A percentile compares a stretch with the other conserved stretches of the same genome.
These are phyloP conservation scores for Kentomonas sorsogonicus DNA, from an alignment of 208 protist genomes.

Conservation along the genomic window DNA sequence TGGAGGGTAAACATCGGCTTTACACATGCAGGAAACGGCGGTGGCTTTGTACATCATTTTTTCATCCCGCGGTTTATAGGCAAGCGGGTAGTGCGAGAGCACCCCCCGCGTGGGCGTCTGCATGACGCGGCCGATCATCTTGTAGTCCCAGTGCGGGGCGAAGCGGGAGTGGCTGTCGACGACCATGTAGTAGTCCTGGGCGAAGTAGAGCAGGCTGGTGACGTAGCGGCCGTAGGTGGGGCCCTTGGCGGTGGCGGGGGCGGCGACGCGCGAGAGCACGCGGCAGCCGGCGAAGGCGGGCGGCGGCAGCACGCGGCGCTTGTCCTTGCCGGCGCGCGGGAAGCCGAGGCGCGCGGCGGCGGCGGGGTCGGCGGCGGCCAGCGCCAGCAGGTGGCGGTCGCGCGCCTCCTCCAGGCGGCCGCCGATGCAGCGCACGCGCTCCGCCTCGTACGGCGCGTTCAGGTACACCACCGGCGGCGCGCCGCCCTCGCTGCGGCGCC, in stretches of 20 bases:
- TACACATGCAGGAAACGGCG: constrained; percentile 65
- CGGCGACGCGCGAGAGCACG: constrained; percentile 40
- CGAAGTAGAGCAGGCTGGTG: constrained; percentile 66
- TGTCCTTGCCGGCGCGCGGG: constrained; percentile 22
- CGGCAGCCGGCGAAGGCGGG: constrained; percentile 44
- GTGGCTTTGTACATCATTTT: constrained; percentile 31
- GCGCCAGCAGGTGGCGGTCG: constrained; percentile 19
- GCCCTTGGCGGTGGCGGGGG: constrained; percentile 42
- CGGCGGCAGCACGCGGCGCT: constrained; percentile 29
- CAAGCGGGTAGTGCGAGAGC: constrained; percentile 78
- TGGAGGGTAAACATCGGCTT: constrained; percentile 41
- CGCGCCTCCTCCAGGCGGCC: constrained; percentile 26
- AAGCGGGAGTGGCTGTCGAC: constrained; percentile 84
- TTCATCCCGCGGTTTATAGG: constrained; percentile 45
- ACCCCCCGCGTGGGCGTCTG: constrained; percentile 60
- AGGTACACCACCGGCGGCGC: constrained; percentile 15
- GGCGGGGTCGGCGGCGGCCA: constrained; percentile 10
- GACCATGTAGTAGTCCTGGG: constrained; percentile 86
- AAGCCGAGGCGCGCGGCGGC: too few species aligned
- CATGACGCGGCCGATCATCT: constrained; percentile 60
- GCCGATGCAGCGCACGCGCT: constrained; percentile 30
- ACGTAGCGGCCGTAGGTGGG: constrained; percentile 80
- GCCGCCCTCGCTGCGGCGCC: too few species aligned
- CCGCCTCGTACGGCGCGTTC: constrained; percentile 17
- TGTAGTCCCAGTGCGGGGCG: constrained; percentile 57